Evolutionary conservation across 805 yeast species (phyloP).

Genomic region (Teunomyces panamensis): DNA sequence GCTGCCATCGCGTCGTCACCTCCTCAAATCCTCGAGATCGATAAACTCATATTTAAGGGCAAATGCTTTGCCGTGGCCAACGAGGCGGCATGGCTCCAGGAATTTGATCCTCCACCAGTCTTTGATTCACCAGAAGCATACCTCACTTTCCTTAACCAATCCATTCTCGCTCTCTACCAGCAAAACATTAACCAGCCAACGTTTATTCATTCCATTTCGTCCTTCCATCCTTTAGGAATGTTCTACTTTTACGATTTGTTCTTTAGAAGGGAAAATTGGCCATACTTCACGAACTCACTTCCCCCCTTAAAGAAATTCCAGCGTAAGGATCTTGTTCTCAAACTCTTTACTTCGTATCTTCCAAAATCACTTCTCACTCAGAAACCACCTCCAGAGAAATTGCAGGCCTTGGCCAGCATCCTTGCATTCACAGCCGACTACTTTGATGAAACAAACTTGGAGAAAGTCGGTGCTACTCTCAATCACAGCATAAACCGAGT

Average conservation of each 20-base stretch:
- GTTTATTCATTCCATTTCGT: conserved; percentile 20
- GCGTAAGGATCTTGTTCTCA: conserved; percentile 17
- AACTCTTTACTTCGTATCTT: conserved; percentile 14
- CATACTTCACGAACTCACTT: conserved; percentile 11
- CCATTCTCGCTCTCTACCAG: conserved; percentile 14
- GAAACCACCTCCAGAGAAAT: conserved; percentile 3
- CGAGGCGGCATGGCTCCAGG: conserved; percentile 15
- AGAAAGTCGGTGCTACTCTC: conserved; percentile 13
- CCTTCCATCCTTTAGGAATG: conserved; percentile 16
- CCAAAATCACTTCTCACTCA: not conserved
- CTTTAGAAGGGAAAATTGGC: conserved; percentile 21
- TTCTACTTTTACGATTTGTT: conserved; percentile 20
- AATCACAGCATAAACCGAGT: conserved; percentile 15
- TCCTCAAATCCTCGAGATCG: conserved; percentile 28
- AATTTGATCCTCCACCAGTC: conserved; percentile 8
- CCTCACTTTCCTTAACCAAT: conserved; percentile 16
- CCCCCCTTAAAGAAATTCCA: conserved; percentile 25
- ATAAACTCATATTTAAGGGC: conserved; percentile 37
- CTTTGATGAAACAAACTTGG: conserved; percentile 20
- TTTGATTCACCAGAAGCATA: conserved; percentile 18
- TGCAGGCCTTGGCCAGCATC: conserved; percentile 18
- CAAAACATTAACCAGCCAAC: not conserved
- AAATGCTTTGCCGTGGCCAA: conserved; percentile 21
- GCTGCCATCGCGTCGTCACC: not conserved
- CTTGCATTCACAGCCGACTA: conserved; percentile 12